phyloP scores from a whole-genome alignment of 441 rosid species.

The Euphorbia celastroides region DNA sequence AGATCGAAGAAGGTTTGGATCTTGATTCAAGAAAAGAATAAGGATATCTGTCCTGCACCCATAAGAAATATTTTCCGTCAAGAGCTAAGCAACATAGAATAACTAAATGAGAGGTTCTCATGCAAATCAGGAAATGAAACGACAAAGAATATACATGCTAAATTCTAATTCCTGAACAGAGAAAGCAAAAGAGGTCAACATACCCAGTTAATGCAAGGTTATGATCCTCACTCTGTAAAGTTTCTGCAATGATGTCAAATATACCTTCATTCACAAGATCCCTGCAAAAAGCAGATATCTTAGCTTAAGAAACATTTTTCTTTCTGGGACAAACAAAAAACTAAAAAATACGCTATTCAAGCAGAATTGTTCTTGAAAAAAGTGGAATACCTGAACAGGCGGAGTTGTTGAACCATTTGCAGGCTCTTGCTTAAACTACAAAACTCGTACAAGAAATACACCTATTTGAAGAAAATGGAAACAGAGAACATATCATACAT shows the following conservation, averaged over 20 bases:
- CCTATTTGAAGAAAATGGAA: slow-evolving; percentile 42
- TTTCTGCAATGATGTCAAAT: slow-evolving; percentile 73
- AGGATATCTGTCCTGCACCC: slow-evolving; percentile 99
- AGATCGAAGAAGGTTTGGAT: slow-evolving; percentile 91
- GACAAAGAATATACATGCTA: neutral
- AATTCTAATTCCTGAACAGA: neutral
- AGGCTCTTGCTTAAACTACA: slow-evolving; percentile 96
- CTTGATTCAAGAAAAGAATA: slow-evolving; percentile 92
- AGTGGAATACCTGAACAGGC: slow-evolving; percentile 68
- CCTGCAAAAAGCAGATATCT: slow-evolving; percentile 39
- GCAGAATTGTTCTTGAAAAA: no score
- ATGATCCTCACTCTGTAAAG: slow-evolving; percentile 80
- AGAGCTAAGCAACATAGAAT: slow-evolving; percentile 5
- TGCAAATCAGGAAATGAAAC: neutral
- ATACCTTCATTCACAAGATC: slow-evolving; percentile 88
- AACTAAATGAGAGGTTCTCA: neutral
- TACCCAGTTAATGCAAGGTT: slow-evolving; percentile 96
- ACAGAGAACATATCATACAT: neutral
- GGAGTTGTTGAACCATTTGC: slow-evolving; percentile 93
- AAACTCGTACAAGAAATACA: slow-evolving; percentile 89
- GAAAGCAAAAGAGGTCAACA: slow-evolving; percentile 23
- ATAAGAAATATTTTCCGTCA: slow-evolving; percentile 40
- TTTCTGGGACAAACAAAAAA: neutral
- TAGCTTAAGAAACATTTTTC: neutral
- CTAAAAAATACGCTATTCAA: neutral